phyloP scores from a whole-genome alignment of 2,329 filamentous ascomycete genomes.

The Arthrobotrys megalospora region DNA sequence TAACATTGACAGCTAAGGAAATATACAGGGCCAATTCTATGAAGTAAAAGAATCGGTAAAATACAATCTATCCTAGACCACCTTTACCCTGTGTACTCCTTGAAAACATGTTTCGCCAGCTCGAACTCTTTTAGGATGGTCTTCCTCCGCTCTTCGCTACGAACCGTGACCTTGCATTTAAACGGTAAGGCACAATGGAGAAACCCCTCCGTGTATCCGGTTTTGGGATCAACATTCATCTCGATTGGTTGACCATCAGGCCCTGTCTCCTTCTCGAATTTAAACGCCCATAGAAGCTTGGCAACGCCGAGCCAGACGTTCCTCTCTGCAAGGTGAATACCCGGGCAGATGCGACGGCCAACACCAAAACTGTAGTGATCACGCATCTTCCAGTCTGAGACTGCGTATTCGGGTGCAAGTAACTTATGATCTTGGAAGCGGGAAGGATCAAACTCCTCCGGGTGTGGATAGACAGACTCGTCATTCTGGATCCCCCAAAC shows the following conservation, averaged over 20 bases:
- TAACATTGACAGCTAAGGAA: not conserved
- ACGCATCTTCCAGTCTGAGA: conserved; percentile 64
- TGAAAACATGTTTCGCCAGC: conserved; percentile 33
- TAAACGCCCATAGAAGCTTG: conserved; percentile 71
- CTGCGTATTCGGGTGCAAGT: conserved; percentile 71
- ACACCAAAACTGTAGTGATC: conserved; percentile 74
- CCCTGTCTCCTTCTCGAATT: conserved; percentile 63
- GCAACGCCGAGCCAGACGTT: conserved; percentile 71
- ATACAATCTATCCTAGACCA: not conserved
- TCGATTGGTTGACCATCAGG: conserved; percentile 58
- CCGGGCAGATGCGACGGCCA: conserved; percentile 74
- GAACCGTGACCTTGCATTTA: conserved; percentile 64
- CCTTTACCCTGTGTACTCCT: conserved; percentile 26
- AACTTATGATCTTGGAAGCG: conserved; percentile 76
- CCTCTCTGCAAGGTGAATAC: conserved; percentile 72
- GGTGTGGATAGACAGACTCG: conserved; percentile 74
- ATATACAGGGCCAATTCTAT: not conserved
- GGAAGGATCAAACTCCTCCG: conserved; percentile 75
- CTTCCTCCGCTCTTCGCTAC: conserved; percentile 36
- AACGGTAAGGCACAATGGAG: conserved; percentile 66
- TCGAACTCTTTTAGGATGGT: conserved; percentile 44
- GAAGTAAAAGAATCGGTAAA: conserved; percentile 1
- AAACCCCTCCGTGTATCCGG: conserved; percentile 66
- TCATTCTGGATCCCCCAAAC: conserved; percentile 75
- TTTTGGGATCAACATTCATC: conserved; percentile 64